phyloP scores from a whole-genome alignment of 139 green algal genomes.

The Pleodorina starrii region DNA sequence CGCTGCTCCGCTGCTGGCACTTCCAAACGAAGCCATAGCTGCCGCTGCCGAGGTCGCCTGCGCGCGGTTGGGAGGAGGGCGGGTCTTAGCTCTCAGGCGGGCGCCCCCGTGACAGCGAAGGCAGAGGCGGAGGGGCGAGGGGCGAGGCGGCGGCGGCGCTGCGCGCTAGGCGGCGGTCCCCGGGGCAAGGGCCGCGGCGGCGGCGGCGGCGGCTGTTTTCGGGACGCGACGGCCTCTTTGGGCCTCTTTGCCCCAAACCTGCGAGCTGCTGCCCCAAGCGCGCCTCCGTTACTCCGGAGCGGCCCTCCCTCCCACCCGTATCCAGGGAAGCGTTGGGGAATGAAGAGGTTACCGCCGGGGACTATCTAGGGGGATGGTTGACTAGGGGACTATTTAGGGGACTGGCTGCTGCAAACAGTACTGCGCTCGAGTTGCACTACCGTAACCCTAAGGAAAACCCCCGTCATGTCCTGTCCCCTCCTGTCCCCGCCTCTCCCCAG shows the following conservation, averaged over 20 bases:
- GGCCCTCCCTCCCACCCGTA: no score
- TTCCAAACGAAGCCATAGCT: slow-evolving; percentile 64
- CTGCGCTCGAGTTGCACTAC: background rate
- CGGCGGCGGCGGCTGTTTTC: background rate
- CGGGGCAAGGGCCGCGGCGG: background rate
- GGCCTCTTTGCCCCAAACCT: no score
- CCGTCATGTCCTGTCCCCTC: background rate
- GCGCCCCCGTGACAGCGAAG: background rate
- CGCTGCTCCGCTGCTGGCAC: slow-evolving; percentile 42
- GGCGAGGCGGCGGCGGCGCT: background rate
- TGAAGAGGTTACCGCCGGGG: no score
- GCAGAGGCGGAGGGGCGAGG: background rate
- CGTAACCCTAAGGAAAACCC: background rate
- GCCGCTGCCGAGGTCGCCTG: slow-evolving; percentile 42
- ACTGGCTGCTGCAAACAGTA: background rate
- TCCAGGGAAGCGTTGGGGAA: no score
- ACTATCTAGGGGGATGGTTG: no score
- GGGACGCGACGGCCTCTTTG: no score
- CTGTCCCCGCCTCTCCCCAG: background rate
- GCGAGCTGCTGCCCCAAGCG: no score
- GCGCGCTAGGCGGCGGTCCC: background rate
- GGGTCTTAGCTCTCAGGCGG: background rate
- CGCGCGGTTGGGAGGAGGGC: background rate
- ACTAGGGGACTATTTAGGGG: background rate
- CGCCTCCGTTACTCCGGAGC: no score